These are phyloP conservation scores for Geotrichum bryndzae DNA, from an alignment of 1,139 yeast species.

Conservation along the genomic window DNA sequence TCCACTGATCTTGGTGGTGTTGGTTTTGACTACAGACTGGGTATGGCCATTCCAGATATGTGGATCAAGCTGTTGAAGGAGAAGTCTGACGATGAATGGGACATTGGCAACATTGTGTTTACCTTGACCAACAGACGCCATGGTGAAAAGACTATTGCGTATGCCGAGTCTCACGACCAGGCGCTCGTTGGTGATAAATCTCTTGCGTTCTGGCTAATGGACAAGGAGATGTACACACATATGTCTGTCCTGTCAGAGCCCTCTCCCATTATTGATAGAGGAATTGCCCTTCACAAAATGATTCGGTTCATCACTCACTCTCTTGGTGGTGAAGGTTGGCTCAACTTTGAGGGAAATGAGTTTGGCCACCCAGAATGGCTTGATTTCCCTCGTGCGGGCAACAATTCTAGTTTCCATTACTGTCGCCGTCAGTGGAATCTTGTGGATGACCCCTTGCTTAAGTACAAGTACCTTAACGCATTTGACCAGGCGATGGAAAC, in stretches of 20 bases:
- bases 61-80: constrained; percentile 94
- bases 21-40: constrained; percentile 87
- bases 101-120: constrained; percentile 68
- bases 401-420: constrained; percentile 81
- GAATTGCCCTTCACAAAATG: constrained; percentile 83
- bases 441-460: constrained; percentile 67
- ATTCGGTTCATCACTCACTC: constrained; percentile 81
- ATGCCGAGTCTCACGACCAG: constrained; percentile 95
- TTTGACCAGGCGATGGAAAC: constrained; percentile 84
- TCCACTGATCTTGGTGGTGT: constrained; percentile 73
- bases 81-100: constrained; percentile 83
- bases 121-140: constrained; percentile 86
- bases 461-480: constrained; percentile 68
- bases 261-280: constrained; percentile 79
- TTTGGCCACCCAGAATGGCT: constrained; percentile 99
- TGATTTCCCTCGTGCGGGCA: constrained; percentile 90
- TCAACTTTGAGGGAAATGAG: constrained; percentile 95
- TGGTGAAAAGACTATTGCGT: constrained; percentile 83
- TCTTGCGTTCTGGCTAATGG: constrained; percentile 97
- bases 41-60: constrained; percentile 98
- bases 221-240: constrained; percentile 94
- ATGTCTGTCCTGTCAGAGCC: constrained; percentile 74
- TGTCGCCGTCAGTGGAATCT: constrained; percentile 93
- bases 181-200: constrained; percentile 97
- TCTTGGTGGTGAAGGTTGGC: constrained; percentile 92